Percentiles rank a stretch among this genome's conserved stretches.
Conservation (phyloP, 169 alveolate species). For the Eimeria acervulina region DNA sequence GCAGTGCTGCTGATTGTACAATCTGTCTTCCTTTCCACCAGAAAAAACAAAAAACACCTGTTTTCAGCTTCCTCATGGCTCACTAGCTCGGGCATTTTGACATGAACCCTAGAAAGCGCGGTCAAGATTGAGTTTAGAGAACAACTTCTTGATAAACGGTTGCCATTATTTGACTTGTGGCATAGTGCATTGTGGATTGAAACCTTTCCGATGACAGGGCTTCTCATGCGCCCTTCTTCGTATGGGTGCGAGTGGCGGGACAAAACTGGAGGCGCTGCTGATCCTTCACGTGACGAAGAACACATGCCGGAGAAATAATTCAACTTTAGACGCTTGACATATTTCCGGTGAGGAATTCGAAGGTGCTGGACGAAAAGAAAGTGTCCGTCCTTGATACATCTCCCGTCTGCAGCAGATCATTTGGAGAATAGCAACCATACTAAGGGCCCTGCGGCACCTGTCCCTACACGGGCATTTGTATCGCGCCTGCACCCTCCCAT, state of each 20-base stretch:
- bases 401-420: slow-evolving; percentile 46
- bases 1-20: neutral
- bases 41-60: neutral
- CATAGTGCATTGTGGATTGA: neutral
- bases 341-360: slow-evolving; percentile 22
- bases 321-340: neutral
- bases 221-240: neutral
- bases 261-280: neutral
- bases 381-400: slow-evolving; percentile 19
- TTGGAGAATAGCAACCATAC: neutral
- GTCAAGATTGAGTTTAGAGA: no score
- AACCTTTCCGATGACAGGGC: neutral
- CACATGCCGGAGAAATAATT: neutral
- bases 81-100: neutral
- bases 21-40: neutral
- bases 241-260: neutral
- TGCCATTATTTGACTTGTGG: neutral
- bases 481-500: neutral
- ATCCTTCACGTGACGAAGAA: neutral
- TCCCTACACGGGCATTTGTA: neutral
- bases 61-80: neutral
- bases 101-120: neutral
- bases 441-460: neutral
- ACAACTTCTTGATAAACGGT: no score
- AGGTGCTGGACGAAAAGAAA: slow-evolving; percentile 21